phyloP scores from a whole-genome alignment of 75 land plant genomes.

The Sequoiadendron giganteum region DNA sequence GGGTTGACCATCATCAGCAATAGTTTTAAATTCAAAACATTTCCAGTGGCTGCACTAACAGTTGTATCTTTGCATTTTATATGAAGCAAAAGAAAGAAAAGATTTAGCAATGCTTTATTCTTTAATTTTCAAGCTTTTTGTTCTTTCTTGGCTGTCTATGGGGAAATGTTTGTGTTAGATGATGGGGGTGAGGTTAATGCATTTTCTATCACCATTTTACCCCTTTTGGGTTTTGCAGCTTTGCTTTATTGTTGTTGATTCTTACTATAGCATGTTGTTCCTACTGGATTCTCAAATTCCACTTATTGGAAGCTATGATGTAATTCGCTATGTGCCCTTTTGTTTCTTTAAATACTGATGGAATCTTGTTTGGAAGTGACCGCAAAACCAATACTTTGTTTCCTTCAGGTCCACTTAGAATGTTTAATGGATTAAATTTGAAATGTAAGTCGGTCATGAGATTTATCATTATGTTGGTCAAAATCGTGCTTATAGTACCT shows the following conservation, averaged over 20 bases:
- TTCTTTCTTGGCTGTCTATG: slow-evolving; percentile 21
- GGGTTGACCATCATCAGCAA: too few relatives aligned
- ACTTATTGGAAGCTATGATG: background rate
- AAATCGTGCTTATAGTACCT: background rate
- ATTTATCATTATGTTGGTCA: background rate
- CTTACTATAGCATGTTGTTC: background rate
- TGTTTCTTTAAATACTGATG: background rate
- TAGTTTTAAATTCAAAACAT: too few relatives aligned
- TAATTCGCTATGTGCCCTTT: background rate
- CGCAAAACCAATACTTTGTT: background rate
- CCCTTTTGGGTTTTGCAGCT: background rate
- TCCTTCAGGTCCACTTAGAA: background rate
- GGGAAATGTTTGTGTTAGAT: slow-evolving; percentile 89
- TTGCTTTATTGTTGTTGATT: background rate
- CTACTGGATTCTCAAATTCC: background rate
- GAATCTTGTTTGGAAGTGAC: background rate
- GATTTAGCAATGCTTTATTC: too few relatives aligned
- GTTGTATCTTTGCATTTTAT: too few relatives aligned
- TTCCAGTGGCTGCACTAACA: too few relatives aligned
- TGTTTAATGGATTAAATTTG: background rate
- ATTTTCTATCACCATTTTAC: background rate
- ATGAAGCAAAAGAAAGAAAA: too few relatives aligned
- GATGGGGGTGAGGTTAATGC: slow-evolving; percentile 91
- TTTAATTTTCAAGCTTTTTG: too few relatives aligned
- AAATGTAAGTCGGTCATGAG: background rate